Percentiles rank a stretch among this genome's conserved stretches.
Conservation (phyloP, 495 filamentous ascomycete genomes). For the Neurospora terricola region DNA sequence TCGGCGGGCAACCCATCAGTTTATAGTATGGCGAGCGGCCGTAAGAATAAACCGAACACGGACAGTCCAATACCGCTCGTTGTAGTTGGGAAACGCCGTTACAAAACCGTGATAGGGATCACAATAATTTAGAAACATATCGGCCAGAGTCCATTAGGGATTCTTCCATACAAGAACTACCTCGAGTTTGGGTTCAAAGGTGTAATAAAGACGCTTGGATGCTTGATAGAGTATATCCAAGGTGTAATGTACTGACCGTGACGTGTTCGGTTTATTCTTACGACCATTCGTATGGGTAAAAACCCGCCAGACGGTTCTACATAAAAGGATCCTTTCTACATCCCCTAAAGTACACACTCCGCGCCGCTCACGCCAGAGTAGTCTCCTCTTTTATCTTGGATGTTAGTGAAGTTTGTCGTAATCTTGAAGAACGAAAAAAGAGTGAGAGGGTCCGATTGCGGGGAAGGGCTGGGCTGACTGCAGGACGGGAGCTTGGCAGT, state of each 20-base stretch:
- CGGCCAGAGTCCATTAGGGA: background rate
- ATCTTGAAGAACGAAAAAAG: background rate
- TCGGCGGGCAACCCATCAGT: background rate
- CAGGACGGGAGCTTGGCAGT: background rate
- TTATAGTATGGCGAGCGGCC: background rate
- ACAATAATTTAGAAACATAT: background rate
- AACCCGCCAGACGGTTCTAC: background rate
- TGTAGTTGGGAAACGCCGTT: background rate
- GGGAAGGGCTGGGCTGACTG: background rate
- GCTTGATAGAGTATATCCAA: no score
- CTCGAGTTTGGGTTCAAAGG: background rate
- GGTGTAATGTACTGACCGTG: no score
- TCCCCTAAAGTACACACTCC: background rate
- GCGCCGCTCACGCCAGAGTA: background rate
- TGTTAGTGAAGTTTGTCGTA: background rate
- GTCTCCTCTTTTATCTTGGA: background rate
- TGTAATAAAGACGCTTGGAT: background rate
- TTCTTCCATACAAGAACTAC: background rate
- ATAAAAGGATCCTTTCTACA: background rate
- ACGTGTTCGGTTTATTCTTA: no score
- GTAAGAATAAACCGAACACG: background rate
- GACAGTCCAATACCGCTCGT: background rate
- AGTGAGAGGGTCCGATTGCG: background rate
- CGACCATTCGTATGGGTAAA: no score
- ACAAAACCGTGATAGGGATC: background rate